Evolutionary conservation across 106 monocot species (phyloP).

Genomic region (Hemerocallis citrina): DNA sequence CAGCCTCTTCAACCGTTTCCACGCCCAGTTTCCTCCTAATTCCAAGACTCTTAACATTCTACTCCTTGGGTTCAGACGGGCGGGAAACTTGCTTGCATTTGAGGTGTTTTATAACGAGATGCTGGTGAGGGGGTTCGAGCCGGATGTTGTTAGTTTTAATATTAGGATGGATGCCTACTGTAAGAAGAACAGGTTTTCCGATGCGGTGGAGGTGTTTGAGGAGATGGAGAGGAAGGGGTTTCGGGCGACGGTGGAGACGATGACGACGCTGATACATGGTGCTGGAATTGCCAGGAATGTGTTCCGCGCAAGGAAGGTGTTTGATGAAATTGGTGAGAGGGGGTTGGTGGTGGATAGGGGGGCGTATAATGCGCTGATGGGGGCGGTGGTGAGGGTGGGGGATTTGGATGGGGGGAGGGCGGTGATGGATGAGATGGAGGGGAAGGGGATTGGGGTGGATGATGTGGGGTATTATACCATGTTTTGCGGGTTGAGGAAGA

Average conservation of each 20-base stretch:
- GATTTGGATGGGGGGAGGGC: constrained; percentile 31
- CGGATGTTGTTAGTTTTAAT: constrained; percentile 61
- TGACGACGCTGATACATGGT: constrained; percentile 78
- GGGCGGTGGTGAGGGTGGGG: constrained; percentile 28
- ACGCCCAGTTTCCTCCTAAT: constrained; percentile 34
- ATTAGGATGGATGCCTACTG: constrained; percentile 82
- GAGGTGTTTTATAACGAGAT: constrained; percentile 70
- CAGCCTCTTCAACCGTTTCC: constrained; percentile 42
- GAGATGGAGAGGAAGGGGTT: constrained; percentile 50
- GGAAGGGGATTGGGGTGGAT: constrained; percentile 37
- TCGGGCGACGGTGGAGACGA: constrained; percentile 39
- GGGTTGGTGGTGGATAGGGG: constrained; percentile 42
- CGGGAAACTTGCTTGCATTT: constrained; percentile 45
- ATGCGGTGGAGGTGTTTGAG: constrained; percentile 38
- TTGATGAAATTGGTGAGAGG: constrained; percentile 55
- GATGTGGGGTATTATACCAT: constrained; percentile 72
- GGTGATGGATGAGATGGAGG: constrained; percentile 61
- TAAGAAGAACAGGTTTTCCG: constrained; percentile 41
- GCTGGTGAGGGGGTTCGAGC: constrained; percentile 49
- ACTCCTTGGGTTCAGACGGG: constrained; percentile 73
- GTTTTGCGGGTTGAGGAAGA: constrained; percentile 48
- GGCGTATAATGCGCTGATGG: constrained; percentile 73
- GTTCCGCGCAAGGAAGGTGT: constrained; percentile 37
- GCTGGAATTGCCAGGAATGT: constrained; percentile 52
- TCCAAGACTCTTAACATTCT: constrained; percentile 55